phyloP scores from a whole-genome alignment of 495 filamentous ascomycete species.

The Rostrohypoxylon terebratum region DNA sequence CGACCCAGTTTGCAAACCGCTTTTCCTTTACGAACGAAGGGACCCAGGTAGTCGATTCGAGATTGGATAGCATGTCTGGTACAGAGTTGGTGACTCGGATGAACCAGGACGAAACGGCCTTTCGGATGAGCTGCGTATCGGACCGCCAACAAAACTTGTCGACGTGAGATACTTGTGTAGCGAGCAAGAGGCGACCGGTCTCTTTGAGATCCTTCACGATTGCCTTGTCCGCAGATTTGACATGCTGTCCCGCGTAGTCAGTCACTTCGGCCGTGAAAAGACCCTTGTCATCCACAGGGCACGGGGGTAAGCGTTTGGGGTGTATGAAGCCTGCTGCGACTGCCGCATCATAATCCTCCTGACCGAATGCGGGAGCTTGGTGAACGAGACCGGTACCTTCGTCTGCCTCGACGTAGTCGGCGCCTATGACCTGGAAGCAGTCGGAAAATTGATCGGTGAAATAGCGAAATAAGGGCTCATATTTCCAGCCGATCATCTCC shows the following conservation, averaged over 20 bases:
- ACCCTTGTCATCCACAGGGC: conserved; percentile 87
- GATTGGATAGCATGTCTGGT: conserved; percentile 88
- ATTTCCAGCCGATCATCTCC: conserved; percentile 92
- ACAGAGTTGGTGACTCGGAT: conserved; percentile 87
- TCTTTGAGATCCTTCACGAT: conserved; percentile 94
- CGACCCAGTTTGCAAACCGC: conserved; percentile 84
- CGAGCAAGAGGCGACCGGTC: conserved; percentile 82
- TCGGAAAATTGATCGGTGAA: conserved; percentile 96
- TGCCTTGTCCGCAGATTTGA: conserved; percentile 93
- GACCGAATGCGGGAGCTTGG: conserved; percentile 94
- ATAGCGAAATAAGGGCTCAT: conserved; percentile 91
- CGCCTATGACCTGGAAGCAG: conserved; percentile 88
- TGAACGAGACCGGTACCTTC: conserved; percentile 97
- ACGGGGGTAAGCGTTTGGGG: conserved; percentile 82
- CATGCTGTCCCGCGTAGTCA: conserved; percentile 89
- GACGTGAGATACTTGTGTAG: conserved; percentile 91
- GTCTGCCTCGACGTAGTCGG: conserved; percentile 89
- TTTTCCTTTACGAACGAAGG: conserved; percentile 92
- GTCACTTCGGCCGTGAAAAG: conserved; percentile 82
- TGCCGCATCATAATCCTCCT: conserved; percentile 94
- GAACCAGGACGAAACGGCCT: conserved; percentile 96
- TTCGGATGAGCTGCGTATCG: conserved; percentile 94
- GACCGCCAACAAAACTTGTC: conserved; percentile 97
- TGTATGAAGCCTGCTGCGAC: conserved; percentile 81
- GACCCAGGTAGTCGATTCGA: conserved; percentile 94